Conservation (phyloP, 2,329 filamentous ascomycete species). For the Penicillium capsulatum region DNA sequence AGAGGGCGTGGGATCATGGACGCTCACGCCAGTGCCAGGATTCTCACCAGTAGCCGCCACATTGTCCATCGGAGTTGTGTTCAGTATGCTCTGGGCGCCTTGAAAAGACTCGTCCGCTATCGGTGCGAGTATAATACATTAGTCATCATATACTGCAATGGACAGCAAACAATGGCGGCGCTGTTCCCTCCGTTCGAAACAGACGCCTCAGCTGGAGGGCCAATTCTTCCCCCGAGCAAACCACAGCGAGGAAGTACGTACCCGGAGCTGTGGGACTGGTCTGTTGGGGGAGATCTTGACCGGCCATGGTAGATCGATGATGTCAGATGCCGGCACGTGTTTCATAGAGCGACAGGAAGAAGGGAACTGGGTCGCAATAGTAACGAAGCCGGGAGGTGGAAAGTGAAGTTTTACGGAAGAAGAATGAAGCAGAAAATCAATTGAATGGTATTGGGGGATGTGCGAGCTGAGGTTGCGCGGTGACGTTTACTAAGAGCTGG, state of each 20-base stretch:
- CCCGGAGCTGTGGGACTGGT: conserved; percentile 18
- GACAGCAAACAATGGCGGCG: neutral
- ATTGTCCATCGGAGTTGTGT: conserved; percentile 14
- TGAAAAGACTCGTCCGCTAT: conserved; percentile 12
- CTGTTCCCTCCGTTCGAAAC: neutral
- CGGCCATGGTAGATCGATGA: conserved; percentile 28
- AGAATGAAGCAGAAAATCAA: conserved; percentile 6
- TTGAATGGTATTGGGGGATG: conserved; percentile 15
- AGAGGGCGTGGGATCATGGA: conserved; percentile 6
- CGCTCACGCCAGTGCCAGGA: conserved; percentile 2
- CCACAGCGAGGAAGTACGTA: conserved; percentile 16
- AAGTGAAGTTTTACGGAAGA: conserved; percentile 6
- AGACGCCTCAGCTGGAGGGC: neutral
- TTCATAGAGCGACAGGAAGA: conserved; percentile 1
- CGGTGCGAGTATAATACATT: conserved; percentile 10
- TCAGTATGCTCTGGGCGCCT: conserved; percentile 13
- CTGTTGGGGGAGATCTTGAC: conserved; percentile 14
- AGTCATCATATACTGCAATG: conserved; percentile 17
- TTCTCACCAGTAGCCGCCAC: conserved; percentile 5
- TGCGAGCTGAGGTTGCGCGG: conserved; percentile 31
- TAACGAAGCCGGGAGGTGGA: conserved; percentile 14
- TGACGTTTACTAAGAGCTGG: conserved; percentile 33
- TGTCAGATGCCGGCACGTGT: conserved; percentile 16
- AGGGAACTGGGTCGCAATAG: conserved; percentile 9
- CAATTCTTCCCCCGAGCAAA: conserved; percentile 3